A percentile compares a stretch with the other conserved stretches of the same genome.
phyloP scores from a whole-genome alignment of 2,329 filamentous ascomycete genomes.

The Zymoseptoria brevis region DNA sequence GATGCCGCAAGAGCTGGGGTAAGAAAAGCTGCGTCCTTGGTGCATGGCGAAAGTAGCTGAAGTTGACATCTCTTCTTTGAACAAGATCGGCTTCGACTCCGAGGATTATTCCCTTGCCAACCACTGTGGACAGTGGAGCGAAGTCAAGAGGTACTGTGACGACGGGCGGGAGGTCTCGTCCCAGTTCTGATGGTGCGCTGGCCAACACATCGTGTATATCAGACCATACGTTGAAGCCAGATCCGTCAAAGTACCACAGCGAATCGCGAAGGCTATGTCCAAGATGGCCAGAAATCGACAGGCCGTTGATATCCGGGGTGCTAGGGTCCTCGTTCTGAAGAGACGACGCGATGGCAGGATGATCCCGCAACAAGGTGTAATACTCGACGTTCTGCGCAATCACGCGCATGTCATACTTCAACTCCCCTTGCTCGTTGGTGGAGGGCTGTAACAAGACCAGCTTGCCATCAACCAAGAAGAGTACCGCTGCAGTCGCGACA shows the following conservation, averaged over 20 bases:
- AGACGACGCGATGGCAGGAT: slow-evolving; percentile 33
- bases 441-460: slow-evolving; percentile 86
- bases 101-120: slow-evolving; percentile 84
- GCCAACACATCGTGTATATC: slow-evolving; percentile 78
- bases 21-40: slow-evolving; percentile 92
- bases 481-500: slow-evolving; percentile 82
- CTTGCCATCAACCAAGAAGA: slow-evolving; percentile 97
- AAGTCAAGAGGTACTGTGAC: slow-evolving; percentile 85
- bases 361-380: slow-evolving; percentile 85
- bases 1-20: slow-evolving; percentile 74
- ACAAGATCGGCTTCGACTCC: slow-evolving; percentile 88
- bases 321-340: slow-evolving; percentile 8
- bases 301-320: slow-evolving; percentile 12
- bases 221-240: slow-evolving; percentile 77
- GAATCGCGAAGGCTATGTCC: slow-evolving; percentile 66
- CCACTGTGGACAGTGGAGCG: slow-evolving; percentile 78
- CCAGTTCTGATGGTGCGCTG: slow-evolving; percentile 56
- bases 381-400: slow-evolving; percentile 95
- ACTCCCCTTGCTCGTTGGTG: slow-evolving; percentile 67
- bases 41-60: slow-evolving; percentile 80
- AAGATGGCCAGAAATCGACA: slow-evolving; percentile 17
- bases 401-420: slow-evolving; percentile 98
- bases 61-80: slow-evolving; percentile 85
- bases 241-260: slow-evolving; percentile 88
- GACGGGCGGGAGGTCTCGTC: slow-evolving; percentile 63